Percentiles rank a stretch among this genome's conserved stretches.
Conservation (phyloP, 768 basidiomycete genomes). For the Trametes cubensis region DNA sequence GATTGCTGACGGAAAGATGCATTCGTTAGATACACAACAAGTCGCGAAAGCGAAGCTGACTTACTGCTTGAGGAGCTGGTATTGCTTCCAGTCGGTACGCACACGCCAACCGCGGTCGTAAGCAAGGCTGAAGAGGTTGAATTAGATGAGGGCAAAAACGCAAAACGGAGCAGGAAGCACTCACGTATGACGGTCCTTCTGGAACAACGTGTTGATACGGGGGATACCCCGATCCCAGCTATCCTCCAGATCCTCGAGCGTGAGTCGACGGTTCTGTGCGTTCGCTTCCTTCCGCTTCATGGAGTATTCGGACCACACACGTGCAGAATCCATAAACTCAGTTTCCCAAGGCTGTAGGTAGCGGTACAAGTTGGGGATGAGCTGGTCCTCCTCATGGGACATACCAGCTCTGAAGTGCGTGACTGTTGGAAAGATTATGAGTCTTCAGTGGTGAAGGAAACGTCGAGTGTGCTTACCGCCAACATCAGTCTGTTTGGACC, state of each 20-base stretch:
- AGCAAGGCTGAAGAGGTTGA: slow-evolving; percentile 59
- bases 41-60: slow-evolving; percentile 32
- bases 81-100: slow-evolving; percentile 98
- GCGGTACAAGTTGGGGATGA: slow-evolving; percentile 96
- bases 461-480: slow-evolving; percentile 55
- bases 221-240: slow-evolving; percentile 99
- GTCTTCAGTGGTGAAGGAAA: not conserved
- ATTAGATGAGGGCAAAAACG: not conserved
- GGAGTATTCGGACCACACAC: slow-evolving; percentile 99
- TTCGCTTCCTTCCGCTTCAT: slow-evolving; percentile 99
- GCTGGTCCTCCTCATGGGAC: slow-evolving; percentile 92
- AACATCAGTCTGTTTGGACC: slow-evolving; percentile 98
- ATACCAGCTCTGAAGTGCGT: slow-evolving; percentile 99
- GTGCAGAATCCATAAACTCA: slow-evolving; percentile 96
- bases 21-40: not conserved
- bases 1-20: slow-evolving; percentile 59
- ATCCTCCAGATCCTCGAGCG: slow-evolving; percentile 96
- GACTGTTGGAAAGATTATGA: slow-evolving; percentile 50
- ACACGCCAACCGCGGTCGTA: slow-evolving; percentile 99
- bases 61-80: slow-evolving; percentile 88
- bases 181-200: slow-evolving; percentile 94
- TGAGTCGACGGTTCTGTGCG: slow-evolving; percentile 94
- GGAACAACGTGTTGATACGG: slow-evolving; percentile 98
- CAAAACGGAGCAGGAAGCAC: slow-evolving; percentile 26
- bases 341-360: slow-evolving; percentile 98